These are phyloP conservation scores for Leccinum uliginosum DNA, from an alignment of 768 basidiomycete species.

Conservation along the genomic window DNA sequence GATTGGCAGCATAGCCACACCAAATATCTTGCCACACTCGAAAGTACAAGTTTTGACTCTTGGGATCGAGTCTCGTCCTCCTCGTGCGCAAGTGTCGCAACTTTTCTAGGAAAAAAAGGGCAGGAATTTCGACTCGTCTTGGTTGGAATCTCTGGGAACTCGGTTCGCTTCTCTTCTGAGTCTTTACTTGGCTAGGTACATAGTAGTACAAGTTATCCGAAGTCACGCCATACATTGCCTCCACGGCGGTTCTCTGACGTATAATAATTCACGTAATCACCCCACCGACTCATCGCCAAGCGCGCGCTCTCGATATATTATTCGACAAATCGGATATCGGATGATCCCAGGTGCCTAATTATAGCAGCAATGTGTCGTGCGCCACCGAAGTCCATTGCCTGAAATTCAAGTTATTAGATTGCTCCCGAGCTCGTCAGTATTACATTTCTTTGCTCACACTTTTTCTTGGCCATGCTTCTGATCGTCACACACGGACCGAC, in stretches of 20 bases:
- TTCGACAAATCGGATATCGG: background rate
- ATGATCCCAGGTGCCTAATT: background rate
- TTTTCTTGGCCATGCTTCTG: constrained; percentile 13
- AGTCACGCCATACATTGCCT: background rate
- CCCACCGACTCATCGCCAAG: background rate
- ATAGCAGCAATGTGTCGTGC: background rate
- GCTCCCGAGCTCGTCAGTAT: background rate
- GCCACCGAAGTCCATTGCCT: background rate
- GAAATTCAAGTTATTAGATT: background rate
- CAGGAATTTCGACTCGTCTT: background rate
- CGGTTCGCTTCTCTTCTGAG: background rate
- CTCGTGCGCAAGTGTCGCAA: background rate
- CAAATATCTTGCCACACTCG: background rate
- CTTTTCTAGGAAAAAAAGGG: background rate
- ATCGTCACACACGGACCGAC: constrained; percentile 4
- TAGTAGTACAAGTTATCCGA: background rate
- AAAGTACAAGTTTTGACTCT: no score
- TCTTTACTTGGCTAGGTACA: background rate
- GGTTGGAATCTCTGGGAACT: background rate
- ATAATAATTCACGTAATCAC: constrained; percentile 4
- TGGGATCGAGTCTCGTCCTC: background rate
- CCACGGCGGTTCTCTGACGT: background rate
- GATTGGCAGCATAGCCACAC: constrained; percentile 23
- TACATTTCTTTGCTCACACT: background rate
- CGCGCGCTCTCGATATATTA: background rate